These are phyloP conservation scores for Pleurotus ostreatus DNA, from an alignment of 768 basidiomycete genomes.

Conservation along the genomic window DNA sequence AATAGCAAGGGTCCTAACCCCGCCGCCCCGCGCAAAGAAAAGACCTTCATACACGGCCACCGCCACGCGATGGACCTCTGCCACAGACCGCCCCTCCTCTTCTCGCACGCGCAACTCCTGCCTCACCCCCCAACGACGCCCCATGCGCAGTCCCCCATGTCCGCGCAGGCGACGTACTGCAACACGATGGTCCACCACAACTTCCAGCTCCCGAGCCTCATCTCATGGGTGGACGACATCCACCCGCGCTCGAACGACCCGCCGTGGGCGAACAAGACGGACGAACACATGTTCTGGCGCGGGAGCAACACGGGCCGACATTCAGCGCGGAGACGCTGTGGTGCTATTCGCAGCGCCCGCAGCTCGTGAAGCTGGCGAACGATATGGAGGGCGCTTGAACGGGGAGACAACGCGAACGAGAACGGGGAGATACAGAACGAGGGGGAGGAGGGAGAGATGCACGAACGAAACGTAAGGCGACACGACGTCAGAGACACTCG, in stretches of 20 bases:
- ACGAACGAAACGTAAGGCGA: no score
- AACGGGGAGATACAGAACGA: no score
- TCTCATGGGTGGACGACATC: conserved; percentile 33
- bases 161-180: conserved; percentile 43
- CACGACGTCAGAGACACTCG: no score
- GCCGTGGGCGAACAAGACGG: conserved; percentile 56
- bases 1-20: not conserved
- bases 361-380: conserved; percentile 36
- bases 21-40: conserved; percentile 17
- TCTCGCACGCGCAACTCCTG: conserved; percentile 41
- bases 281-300: conserved; percentile 61
- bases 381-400: conserved; percentile 20
- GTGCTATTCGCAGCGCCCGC: conserved; percentile 41
- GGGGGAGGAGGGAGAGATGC: no score
- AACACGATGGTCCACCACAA: conserved; percentile 40
- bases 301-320: conserved; percentile 61
- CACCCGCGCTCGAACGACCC: conserved; percentile 39
- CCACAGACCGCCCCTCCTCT: conserved; percentile 30
- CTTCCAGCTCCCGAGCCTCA: conserved; percentile 37
- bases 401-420: not conserved
- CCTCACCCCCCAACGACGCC: conserved; percentile 31
- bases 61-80: conserved; percentile 39
- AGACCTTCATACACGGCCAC: conserved; percentile 43
- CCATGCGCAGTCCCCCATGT: conserved; percentile 25
- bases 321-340: conserved; percentile 33